Conservation (phyloP, 2,329 filamentous ascomycete genomes). For the Botryotinia calthae region DNA sequence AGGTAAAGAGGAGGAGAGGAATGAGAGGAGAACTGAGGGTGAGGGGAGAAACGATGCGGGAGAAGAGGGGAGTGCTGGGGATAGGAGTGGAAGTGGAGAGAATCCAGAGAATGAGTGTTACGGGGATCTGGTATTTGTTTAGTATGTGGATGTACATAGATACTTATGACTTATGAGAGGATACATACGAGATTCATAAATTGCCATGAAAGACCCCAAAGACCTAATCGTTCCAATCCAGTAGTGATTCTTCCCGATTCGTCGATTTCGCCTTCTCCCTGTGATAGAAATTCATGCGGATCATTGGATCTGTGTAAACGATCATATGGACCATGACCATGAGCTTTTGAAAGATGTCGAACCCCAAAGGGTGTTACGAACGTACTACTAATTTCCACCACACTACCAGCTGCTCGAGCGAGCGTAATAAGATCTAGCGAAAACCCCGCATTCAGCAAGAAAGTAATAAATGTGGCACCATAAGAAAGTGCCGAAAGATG, state of each 20-base stretch:
- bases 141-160: background rate
- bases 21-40: constrained; percentile 21
- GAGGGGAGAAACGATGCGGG: constrained; percentile 38
- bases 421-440: constrained; percentile 48
- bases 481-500: constrained; percentile 57
- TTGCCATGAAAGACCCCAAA: constrained; percentile 46
- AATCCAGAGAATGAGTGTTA: constrained; percentile 40
- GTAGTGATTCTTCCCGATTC: constrained; percentile 33
- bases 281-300: background rate
- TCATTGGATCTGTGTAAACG: background rate
- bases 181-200: constrained; percentile 41
- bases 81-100: constrained; percentile 27
- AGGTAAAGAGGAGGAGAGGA: constrained; percentile 40
- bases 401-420: constrained; percentile 47
- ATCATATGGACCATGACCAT: constrained; percentile 35
- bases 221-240: constrained; percentile 42
- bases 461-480: constrained; percentile 54
- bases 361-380: constrained; percentile 51
- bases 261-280: constrained; percentile 7
- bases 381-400: constrained; percentile 54
- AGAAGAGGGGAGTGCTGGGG: constrained; percentile 1
- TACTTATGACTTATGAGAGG: background rate
- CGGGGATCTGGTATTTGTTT: constrained; percentile 35
- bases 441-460: constrained; percentile 50
- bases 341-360: constrained; percentile 38